Percentiles rank a stretch among this genome's conserved stretches.
These are phyloP conservation scores for Thermomucor indicae-seudaticae DNA, from an alignment of 371 early-diverging fungal species.

Conservation along the genomic window DNA sequence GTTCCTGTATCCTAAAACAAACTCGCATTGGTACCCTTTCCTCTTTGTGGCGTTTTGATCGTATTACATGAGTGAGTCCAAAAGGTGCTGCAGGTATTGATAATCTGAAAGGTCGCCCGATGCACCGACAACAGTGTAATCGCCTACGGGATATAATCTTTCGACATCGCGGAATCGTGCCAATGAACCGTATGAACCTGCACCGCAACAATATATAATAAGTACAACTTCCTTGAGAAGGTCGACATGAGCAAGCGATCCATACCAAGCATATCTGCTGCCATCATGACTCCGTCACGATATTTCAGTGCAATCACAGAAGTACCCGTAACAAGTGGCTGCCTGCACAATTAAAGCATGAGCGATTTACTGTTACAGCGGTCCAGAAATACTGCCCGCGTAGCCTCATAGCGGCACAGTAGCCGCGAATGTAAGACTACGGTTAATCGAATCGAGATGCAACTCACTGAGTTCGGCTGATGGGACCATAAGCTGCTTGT, in stretches of 20 bases:
- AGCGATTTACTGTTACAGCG: too few relatives aligned
- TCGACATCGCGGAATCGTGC: constrained; percentile 93
- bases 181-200: constrained; percentile 95
- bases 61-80: constrained; percentile 78
- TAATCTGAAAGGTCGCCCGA: constrained; percentile 96
- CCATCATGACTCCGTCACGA: constrained; percentile 97
- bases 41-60: background rate
- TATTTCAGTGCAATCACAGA: constrained; percentile 94
- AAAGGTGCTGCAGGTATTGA: constrained; percentile 83
- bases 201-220: background rate
- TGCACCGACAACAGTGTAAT: constrained; percentile 84
- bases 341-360: constrained; percentile 32
- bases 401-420: too few relatives aligned
- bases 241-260: background rate
- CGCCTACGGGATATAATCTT: constrained; percentile 79
- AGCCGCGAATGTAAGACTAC: too few relatives aligned
- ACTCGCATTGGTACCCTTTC: background rate
- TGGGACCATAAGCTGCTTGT: constrained; percentile 48
- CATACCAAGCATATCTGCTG: constrained; percentile 91
- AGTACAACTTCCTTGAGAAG: background rate
- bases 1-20: constrained; percentile 74
- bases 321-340: constrained; percentile 95
- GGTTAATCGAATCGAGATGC: too few relatives aligned
- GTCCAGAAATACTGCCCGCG: too few relatives aligned
- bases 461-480: constrained; percentile 60